Conservation (phyloP, 2,329 filamentous ascomycete genomes). For the Colletotrichum phormii region DNA sequence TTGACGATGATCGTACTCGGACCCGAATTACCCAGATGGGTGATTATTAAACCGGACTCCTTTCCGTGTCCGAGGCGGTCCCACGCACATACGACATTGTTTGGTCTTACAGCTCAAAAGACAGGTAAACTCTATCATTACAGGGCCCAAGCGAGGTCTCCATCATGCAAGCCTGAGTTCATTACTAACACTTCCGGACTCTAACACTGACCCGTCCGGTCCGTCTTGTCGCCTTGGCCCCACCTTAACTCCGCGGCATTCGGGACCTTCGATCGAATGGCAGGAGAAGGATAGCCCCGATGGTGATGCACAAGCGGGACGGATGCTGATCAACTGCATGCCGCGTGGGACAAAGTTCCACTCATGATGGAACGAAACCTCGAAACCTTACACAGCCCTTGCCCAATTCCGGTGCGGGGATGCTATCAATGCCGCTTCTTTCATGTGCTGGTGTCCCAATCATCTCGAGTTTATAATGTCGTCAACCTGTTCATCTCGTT, state of each 20-base stretch:
- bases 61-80: neutral
- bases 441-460: neutral
- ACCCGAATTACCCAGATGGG: neutral
- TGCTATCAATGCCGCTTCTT: neutral
- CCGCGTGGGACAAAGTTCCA: neutral
- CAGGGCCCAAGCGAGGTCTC: neutral
- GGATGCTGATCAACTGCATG: neutral
- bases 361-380: neutral
- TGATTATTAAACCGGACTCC: neutral
- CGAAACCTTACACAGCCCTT: neutral
- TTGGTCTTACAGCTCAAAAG: neutral
- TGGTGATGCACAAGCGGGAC: too few species aligned
- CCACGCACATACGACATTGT: neutral
- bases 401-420: neutral
- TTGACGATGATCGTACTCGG: neutral
- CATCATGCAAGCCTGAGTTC: neutral
- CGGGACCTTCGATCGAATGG: neutral
- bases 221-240: neutral
- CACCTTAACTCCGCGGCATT: neutral
- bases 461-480: neutral
- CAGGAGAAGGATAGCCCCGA: too few species aligned
- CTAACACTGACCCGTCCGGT: neutral
- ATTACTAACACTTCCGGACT: neutral
- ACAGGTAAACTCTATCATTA: neutral
- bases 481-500: neutral